These are phyloP conservation scores for Podila minutissima DNA, from an alignment of 192 early-diverging fungal genomes.

Conservation along the genomic window DNA sequence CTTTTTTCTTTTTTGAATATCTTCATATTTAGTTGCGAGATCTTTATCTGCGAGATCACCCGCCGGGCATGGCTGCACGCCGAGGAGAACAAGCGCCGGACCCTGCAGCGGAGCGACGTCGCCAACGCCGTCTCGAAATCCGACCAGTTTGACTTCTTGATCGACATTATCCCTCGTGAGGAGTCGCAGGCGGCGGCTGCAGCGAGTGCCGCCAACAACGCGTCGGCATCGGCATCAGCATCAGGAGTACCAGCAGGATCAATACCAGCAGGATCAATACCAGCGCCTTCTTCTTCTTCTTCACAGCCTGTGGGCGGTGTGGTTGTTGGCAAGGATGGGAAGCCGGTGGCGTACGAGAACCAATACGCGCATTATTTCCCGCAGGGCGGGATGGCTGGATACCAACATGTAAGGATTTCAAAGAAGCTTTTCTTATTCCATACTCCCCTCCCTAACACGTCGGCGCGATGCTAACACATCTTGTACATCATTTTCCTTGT, in stretches of 20 bases:
- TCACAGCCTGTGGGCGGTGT: too few species aligned
- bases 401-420: constrained; percentile 17
- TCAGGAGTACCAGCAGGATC: neutral
- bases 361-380: constrained; percentile 43
- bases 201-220: constrained; percentile 9
- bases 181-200: constrained; percentile 57
- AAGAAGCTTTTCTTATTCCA: neutral
- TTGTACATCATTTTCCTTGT: neutral
- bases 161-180: constrained; percentile 97
- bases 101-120: constrained; percentile 91
- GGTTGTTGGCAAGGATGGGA: too few species aligned
- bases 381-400: constrained; percentile 36
- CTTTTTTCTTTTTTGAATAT: neutral
- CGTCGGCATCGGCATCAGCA: constrained; percentile 5
- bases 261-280: too few species aligned
- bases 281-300: too few species aligned
- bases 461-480: neutral
- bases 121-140: constrained; percentile 87
- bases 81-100: constrained; percentile 96
- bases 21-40: constrained; percentile 82
- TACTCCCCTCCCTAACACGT: neutral
- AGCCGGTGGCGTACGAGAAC: neutral
- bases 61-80: constrained; percentile 89
- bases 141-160: constrained; percentile 97
- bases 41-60: constrained; percentile 93